These are phyloP conservation scores for Psilocybe subaeruginosa DNA, from an alignment of 768 basidiomycete genomes.

Conservation along the genomic window DNA sequence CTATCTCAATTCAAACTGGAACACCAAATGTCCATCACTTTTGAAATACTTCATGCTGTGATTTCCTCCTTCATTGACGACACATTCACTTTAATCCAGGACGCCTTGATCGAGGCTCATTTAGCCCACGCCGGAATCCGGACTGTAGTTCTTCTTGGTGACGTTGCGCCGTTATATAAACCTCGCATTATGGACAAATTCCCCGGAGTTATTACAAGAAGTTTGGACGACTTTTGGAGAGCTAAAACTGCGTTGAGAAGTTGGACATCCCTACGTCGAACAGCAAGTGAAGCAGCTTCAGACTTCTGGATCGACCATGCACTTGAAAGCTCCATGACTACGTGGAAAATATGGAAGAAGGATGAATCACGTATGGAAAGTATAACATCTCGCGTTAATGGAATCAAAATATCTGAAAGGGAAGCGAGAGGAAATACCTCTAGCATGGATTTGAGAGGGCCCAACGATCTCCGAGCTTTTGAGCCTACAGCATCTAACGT, in stretches of 20 bases:
- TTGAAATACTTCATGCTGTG: neutral
- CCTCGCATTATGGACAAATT: conserved; percentile 2
- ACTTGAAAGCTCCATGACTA: neutral
- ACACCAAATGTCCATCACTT: neutral
- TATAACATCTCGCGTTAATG: neutral
- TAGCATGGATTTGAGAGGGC: too few species aligned
- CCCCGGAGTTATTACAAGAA: neutral
- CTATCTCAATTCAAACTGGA: neutral
- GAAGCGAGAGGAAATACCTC: too few species aligned
- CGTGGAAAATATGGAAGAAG: neutral
- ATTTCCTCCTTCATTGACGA: neutral
- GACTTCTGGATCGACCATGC: neutral
- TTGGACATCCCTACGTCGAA: neutral
- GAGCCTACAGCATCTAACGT: neutral
- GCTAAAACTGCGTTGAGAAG: neutral
- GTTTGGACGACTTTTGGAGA: neutral
- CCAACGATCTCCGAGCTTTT: too few species aligned
- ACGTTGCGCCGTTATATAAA: neutral
- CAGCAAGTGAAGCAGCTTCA: neutral
- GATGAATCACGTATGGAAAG: neutral
- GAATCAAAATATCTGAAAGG: neutral
- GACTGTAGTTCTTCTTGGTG: neutral
- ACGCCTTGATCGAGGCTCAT: neutral
- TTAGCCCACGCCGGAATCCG: neutral
- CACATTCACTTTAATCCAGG: neutral